Evolutionary conservation across 768 basidiomycete species (phyloP), one percentile per base, ranked within the genome.

Genomic region (Dioszegia aurantiaca): DNA sequence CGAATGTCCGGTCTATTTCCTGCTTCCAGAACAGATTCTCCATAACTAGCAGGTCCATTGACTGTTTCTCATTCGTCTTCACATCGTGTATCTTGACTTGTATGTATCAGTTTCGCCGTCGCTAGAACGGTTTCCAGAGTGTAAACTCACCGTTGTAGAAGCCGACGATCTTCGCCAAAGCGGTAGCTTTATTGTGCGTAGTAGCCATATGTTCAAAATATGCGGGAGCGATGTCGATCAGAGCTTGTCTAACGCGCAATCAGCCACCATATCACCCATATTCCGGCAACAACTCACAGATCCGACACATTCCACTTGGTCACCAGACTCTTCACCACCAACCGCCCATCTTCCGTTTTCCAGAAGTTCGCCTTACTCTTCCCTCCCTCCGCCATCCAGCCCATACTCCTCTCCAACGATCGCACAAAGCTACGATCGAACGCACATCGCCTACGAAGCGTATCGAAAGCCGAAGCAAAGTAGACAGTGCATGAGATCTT

Each of bases 291-390:
- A 14, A 60, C 87, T 78, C 67, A 89, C 87, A 88, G 74, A 78
- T 90, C 89, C 4, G 86, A 86, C 39, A 89, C 88, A 74, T 88
- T 88, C 88, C 88, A 90, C 14, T 87, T 87, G 75, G 86, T 86
- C 16, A 91, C 86, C 59, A 90, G 76, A 19, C 88, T 88, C 82
- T 90, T 90, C 79, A 90, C 86, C 64, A 91, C 85, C 69, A 86
- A 88, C 59, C 83, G 79, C 63, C 87, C 83, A 73, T 91, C 89
- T 26, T 77, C 73, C 44, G 87, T 89, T 80, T 87, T 88, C 86
- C 88, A 88, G 69, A 90, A 91, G 62, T 86, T 85, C 2, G 84
- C 84, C 68, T 81, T 83, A 74, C 87, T 88, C 81, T 90, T 91
- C 4, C 89, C 89, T 0, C 89, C 78, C 39, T 73, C 84, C 0